Evolutionary conservation across 2,329 filamentous ascomycete genomes (phyloP).

Genomic region (Blastomyces emzantsi): DNA sequence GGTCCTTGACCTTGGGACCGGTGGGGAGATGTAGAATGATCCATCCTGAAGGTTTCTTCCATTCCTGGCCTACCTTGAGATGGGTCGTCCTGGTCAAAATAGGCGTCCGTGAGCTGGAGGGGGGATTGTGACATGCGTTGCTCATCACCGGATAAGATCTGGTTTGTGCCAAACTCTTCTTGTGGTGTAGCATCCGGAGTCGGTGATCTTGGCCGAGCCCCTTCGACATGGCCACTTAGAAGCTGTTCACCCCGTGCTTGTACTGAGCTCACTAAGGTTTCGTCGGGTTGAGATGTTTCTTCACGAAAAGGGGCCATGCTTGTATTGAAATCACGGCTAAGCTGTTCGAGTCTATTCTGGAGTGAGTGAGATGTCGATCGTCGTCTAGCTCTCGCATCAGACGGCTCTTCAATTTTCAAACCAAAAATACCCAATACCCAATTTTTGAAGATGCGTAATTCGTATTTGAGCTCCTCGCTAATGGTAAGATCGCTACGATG

Average conservation of each 20-base stretch:
- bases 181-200: slow-evolving; percentile 14
- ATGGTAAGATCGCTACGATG: slow-evolving; percentile 30
- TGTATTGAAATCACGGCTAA: slow-evolving; percentile 12
- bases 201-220: slow-evolving; percentile 12
- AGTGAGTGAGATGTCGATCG: slow-evolving; percentile 24
- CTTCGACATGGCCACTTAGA: slow-evolving; percentile 14
- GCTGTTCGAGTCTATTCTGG: slow-evolving; percentile 24
- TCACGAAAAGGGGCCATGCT: not conserved
- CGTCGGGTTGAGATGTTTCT: not conserved
- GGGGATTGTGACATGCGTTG: slow-evolving; percentile 33
- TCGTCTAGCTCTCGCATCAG: slow-evolving; percentile 16
- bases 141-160: slow-evolving; percentile 27
- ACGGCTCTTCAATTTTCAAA: slow-evolving; percentile 14
- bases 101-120: slow-evolving; percentile 29
- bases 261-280: slow-evolving; percentile 7
- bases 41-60: slow-evolving; percentile 15
- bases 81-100: slow-evolving; percentile 23
- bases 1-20: not conserved
- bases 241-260: slow-evolving; percentile 17
- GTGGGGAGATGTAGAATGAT: not conserved
- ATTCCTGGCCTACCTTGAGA: slow-evolving; percentile 20
- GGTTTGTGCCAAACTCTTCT: slow-evolving; percentile 12
- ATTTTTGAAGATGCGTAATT: slow-evolving; percentile 24
- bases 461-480: slow-evolving; percentile 30
- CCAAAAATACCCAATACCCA: slow-evolving; percentile 29